phyloP scores from a whole-genome alignment of 306 rosid species.

The Fagus crenata region DNA sequence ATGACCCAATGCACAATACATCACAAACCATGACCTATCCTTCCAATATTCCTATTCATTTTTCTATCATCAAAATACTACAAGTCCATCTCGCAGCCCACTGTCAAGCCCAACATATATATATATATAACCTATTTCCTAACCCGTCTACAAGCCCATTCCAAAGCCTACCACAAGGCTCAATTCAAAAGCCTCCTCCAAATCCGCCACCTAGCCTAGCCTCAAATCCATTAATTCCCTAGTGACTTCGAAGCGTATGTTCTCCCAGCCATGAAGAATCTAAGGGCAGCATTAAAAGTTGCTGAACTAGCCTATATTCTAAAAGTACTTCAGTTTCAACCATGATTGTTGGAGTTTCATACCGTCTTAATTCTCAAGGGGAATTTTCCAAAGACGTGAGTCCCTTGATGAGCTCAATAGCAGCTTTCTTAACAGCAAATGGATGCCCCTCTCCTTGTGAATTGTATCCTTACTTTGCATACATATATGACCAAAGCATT shows the following conservation, averaged over 20 bases:
- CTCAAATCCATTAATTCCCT: neutral
- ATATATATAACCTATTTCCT: too few relatives aligned
- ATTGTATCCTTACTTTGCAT: neutral
- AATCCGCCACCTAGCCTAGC: too few relatives aligned
- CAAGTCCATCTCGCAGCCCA: too few relatives aligned
- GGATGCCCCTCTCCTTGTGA: neutral
- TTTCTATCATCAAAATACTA: too few relatives aligned
- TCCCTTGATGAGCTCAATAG: neutral
- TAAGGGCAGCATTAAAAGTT: neutral
- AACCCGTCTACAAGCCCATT: too few relatives aligned
- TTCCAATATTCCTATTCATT: too few relatives aligned
- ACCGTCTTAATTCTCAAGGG: neutral
- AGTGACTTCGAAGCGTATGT: neutral
- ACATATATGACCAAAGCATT: neutral
- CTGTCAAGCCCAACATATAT: too few relatives aligned
- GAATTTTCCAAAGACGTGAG: neutral
- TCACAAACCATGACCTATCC: too few relatives aligned
- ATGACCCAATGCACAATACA: too few relatives aligned
- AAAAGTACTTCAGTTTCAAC: neutral
- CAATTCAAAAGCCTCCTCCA: too few relatives aligned
- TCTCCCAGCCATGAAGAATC: slow-evolving; percentile 1
- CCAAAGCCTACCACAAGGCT: too few relatives aligned
- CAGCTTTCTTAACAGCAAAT: neutral
- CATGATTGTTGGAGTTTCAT: neutral
- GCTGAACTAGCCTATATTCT: neutral